phyloP scores from a whole-genome alignment of 371 early-diverging fungal genomes.

The Apophysomyces ossiformis region DNA sequence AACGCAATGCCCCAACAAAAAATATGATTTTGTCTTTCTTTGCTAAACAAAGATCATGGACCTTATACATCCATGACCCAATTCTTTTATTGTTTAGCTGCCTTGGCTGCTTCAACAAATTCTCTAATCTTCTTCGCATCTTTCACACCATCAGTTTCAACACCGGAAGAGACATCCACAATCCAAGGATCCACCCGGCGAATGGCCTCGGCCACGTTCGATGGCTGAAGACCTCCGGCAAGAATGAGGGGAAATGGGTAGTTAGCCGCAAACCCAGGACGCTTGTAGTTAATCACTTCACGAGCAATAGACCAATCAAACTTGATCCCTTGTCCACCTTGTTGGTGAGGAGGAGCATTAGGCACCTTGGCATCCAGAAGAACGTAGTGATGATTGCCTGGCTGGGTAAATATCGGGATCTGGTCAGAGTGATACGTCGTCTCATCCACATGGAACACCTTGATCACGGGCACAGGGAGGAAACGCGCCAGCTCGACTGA shows the following conservation, averaged over 20 bases:
- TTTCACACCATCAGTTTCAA: constrained; percentile 79
- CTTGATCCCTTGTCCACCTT: constrained; percentile 73
- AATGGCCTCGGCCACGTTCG: constrained; percentile 81
- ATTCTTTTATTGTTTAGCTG: not conserved
- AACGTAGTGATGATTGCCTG: constrained; percentile 68
- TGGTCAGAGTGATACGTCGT: constrained; percentile 37
- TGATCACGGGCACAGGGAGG: constrained; percentile 86
- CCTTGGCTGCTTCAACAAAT: constrained; percentile 66
- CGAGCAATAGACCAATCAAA: constrained; percentile 85
- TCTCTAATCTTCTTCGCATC: constrained; percentile 68
- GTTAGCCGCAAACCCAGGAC: constrained; percentile 27
- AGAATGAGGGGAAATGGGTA: constrained; percentile 72
- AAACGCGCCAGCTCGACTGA: constrained; percentile 62
- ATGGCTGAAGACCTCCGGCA: constrained; percentile 90
- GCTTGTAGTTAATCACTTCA: constrained; percentile 50
- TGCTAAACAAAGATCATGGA: no score
- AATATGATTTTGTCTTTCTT: no score
- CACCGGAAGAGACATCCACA: constrained; percentile 94
- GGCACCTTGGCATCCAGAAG: constrained; percentile 76
- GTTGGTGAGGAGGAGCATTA: constrained; percentile 48
- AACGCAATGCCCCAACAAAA: no score
- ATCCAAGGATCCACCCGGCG: constrained; percentile 76
- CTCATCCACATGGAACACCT: constrained; percentile 84
- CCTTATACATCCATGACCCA: no score
- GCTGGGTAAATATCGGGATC: constrained; percentile 49